Percentiles rank a stretch among this genome's conserved stretches.
These are phyloP conservation scores for Aspergillus steynii DNA, from an alignment of 495 filamentous ascomycete species.

Conservation along the genomic window DNA sequence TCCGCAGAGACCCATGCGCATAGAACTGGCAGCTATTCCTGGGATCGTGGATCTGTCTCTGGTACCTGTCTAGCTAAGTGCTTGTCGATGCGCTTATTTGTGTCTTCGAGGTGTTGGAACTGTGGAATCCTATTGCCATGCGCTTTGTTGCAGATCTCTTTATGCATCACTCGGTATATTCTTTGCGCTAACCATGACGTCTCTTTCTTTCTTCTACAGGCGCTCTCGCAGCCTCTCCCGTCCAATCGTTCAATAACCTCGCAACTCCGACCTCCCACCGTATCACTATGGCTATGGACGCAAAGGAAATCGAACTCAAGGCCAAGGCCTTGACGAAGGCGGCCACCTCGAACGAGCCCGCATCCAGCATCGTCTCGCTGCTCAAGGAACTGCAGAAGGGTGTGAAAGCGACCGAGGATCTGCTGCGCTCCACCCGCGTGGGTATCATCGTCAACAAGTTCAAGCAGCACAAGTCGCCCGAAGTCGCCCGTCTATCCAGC, in stretches of 20 bases:
- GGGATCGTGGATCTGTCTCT: not conserved
- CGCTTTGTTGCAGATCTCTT: not conserved
- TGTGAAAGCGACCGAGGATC: constrained; percentile 80
- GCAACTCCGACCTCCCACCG: constrained; percentile 5
- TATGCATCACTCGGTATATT: not conserved
- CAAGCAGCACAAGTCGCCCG: constrained; percentile 69
- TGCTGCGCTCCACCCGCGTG: constrained; percentile 81
- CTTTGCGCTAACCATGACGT: constrained; percentile 6
- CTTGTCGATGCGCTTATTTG: not conserved
- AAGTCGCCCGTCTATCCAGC: constrained; percentile 69
- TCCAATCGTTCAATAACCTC: not conserved
- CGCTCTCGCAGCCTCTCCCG: constrained; percentile 3
- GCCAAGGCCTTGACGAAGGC: constrained; percentile 78
- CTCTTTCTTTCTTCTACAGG: not conserved
- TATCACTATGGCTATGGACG: constrained; percentile 61
- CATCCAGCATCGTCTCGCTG: constrained; percentile 63
- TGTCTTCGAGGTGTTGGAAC: not conserved
- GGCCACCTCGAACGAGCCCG: constrained; percentile 62
- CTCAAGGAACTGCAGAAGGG: constrained; percentile 76
- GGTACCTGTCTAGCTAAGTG: not conserved
- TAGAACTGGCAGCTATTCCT: not conserved
- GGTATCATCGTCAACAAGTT: constrained; percentile 86
- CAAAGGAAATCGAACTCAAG: constrained; percentile 71
- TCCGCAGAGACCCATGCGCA: not conserved
- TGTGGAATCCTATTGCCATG: not conserved